Percentiles rank a stretch among this genome's conserved stretches.
Conservation (phyloP, 75 land plant genomes). For the Pinus tabuliformis region DNA sequence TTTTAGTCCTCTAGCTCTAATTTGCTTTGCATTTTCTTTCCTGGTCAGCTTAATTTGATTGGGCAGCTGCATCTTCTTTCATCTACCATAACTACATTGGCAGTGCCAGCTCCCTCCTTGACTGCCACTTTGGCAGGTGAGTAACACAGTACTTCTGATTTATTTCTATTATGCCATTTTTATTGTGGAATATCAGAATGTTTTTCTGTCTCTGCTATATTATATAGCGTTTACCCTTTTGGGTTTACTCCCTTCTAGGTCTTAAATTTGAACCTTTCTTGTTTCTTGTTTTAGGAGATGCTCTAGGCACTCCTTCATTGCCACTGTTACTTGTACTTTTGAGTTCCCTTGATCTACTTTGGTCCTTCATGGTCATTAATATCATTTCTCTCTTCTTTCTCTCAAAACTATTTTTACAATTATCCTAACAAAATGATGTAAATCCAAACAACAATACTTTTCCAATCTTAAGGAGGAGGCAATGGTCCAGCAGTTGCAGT, state of each 20-base stretch:
- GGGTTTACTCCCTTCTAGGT: no score
- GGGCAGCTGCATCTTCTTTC: constrained; percentile 96
- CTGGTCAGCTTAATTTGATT: constrained; percentile 66
- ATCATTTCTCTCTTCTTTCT: no score
- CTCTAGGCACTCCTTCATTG: no score
- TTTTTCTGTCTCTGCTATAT: constrained; percentile 3
- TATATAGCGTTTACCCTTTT: constrained; percentile 1
- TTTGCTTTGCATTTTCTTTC: background rate
- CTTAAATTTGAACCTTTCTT: no score
- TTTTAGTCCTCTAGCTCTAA: background rate
- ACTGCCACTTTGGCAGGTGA: constrained; percentile 74
- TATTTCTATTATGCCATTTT: constrained; percentile 14
- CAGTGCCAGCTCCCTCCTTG: constrained; percentile 90
- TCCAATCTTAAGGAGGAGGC: constrained; percentile 72
- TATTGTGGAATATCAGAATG: background rate
- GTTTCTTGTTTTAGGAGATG: no score
- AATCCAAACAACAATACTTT: background rate
- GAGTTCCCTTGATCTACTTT: no score
- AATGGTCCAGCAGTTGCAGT: constrained; percentile 87
- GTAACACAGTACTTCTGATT: constrained; percentile 19
- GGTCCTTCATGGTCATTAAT: no score
- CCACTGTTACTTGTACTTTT: no score
- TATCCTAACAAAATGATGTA: background rate
- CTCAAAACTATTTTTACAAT: background rate
- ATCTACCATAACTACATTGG: constrained; percentile 74